These are phyloP conservation scores for Globisporangium cylindrosporum DNA, from an alignment of 352 stramenopile genomes.

Conservation along the genomic window DNA sequence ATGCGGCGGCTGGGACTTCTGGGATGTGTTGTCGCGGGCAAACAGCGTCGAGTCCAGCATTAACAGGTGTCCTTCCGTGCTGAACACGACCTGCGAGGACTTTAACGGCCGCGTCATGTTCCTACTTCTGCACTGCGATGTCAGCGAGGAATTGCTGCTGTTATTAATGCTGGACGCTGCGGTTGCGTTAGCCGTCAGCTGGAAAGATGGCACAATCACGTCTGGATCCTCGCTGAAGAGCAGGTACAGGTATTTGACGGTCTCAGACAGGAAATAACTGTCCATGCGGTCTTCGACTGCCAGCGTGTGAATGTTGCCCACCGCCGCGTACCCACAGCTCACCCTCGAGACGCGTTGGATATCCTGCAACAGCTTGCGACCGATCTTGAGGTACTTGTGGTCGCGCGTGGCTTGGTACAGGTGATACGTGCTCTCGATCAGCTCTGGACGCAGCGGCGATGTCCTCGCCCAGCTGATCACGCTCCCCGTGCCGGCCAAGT, in stretches of 20 bases:
- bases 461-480: slow-evolving; percentile 78
- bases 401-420: slow-evolving; percentile 90
- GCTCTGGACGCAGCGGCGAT: slow-evolving; percentile 95
- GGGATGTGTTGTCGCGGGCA: slow-evolving; percentile 11
- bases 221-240: slow-evolving; percentile 94
- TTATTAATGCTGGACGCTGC: slow-evolving; percentile 2
- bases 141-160: slow-evolving; percentile 1
- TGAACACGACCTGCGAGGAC: slow-evolving; percentile 75
- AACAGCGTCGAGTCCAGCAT: slow-evolving; percentile 64
- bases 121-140: neutral
- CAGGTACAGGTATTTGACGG: slow-evolving; percentile 98
- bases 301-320: slow-evolving; percentile 89
- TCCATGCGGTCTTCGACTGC: slow-evolving; percentile 97
- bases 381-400: slow-evolving; percentile 89
- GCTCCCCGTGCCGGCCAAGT: slow-evolving; percentile 51
- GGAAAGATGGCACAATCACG: slow-evolving; percentile 57
- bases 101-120: slow-evolving; percentile 41
- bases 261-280: slow-evolving; percentile 98
- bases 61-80: slow-evolving; percentile 78
- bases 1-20: slow-evolving; percentile 8
- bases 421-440: slow-evolving; percentile 97
- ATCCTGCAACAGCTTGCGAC: slow-evolving; percentile 82
- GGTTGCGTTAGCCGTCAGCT: slow-evolving; percentile 5
- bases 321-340: slow-evolving; percentile 91
- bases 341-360: slow-evolving; percentile 87